Evolutionary conservation across 768 basidiomycete genomes (phyloP).

Genomic region (Dendrothele bispora): DNA sequence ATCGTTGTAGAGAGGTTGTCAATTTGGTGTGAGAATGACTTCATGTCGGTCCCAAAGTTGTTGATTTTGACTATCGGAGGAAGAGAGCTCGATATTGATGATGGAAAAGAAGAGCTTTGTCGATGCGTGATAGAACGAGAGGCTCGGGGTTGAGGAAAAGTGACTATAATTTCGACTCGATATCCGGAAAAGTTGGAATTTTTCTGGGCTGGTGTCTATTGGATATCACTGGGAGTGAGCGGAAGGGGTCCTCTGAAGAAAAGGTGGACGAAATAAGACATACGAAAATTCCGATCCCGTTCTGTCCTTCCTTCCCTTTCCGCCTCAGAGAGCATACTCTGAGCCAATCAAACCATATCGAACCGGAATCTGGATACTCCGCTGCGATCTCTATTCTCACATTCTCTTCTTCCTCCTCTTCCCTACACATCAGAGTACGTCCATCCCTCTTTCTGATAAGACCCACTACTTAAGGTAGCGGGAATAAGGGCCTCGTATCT

Average conservation of each 20-base stretch:
- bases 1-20: slow-evolving; percentile 3
- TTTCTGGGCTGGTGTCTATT: background rate
- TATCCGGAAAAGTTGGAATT: background rate
- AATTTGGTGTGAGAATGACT: slow-evolving; percentile 1
- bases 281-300: slow-evolving; percentile 1
- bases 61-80: slow-evolving; percentile 1
- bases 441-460: too few species aligned
- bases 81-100: too few species aligned
- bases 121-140: background rate
- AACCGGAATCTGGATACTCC: too few species aligned
- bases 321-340: too few species aligned
- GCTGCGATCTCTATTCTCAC: too few species aligned
- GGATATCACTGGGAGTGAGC: background rate
- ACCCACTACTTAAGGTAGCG: too few species aligned
- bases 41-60: slow-evolving; percentile 4
- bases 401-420: too few species aligned
- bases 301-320: background rate
- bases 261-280: too few species aligned
- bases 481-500: too few species aligned
- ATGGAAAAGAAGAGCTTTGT: too few species aligned
- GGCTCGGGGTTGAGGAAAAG: background rate
- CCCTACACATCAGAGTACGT: too few species aligned
- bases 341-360: too few species aligned
- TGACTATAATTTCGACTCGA: background rate
- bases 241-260: background rate